Base-by-base conservation (phyloP, 306 rosid species). In the Quercus glauca region DNA sequence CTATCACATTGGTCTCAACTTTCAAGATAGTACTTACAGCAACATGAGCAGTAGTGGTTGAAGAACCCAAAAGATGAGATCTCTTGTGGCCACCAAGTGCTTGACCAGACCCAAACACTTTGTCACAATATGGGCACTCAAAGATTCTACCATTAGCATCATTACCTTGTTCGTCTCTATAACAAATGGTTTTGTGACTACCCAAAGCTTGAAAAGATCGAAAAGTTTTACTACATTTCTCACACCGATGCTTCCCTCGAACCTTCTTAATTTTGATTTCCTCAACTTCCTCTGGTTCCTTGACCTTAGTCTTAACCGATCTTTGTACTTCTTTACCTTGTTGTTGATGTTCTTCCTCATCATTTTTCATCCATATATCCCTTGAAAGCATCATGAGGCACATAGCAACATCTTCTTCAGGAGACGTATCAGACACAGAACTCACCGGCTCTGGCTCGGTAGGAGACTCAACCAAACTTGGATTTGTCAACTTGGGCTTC, bases 81-180 rank as follows among this genome's bases (percentile, higher is more conserved):
- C 96, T 90, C 82, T 92, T 94, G 79, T 94, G 98, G 9, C 98
- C 98, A 33, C 98, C 98, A 15, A 94, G 90, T 1, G 98, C 97
- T 85, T 94, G 98, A 18, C 97, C 96, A 4, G 94, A 92, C 13
- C 97, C 94, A 60, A 94, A 93, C 1, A 93, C 82, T 74, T 88
- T 89, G 17, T 6, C 77, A 72, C 98, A 93, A 70, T 83, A 93
- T 31, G 98, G 98, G 81, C 97, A 90, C 83, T 87, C 68, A 33
- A 92, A 90, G 65, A 88, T 84, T 81, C 81, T 85, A 58, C 59
- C 73, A 20, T 59, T 63, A 20, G 52, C 64, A 1, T 71, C 73
- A 45, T 59, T 55, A 21, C 74, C 73, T 12, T 49, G 19, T 71
- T 85, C 89, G 15, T 43, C 83, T 26, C 33, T 45, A 18, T 33